Percentiles rank a stretch among this genome's conserved stretches.
These are phyloP conservation scores for Camellia sinensis DNA, from an alignment of 148 eudicot species.

Conservation along the genomic window DNA sequence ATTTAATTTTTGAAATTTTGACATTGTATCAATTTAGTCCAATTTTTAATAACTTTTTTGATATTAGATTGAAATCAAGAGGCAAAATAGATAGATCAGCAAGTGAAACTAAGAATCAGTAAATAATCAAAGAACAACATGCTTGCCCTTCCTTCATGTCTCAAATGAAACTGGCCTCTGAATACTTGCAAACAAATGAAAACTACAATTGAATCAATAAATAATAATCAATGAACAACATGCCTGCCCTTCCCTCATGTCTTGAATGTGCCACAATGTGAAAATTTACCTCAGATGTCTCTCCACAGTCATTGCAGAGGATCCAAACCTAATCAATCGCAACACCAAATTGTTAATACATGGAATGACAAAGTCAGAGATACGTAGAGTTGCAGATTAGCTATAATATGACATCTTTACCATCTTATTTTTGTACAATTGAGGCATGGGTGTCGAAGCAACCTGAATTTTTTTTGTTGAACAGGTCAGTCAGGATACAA, in stretches of 20 bases:
- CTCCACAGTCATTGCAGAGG: constrained; percentile 81
- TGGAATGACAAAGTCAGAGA: background rate
- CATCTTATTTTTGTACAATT: constrained; percentile 52
- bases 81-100: too few relatives aligned
- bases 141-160: too few relatives aligned
- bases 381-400: background rate
- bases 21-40: too few relatives aligned
- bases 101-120: too few relatives aligned
- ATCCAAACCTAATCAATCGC: constrained; percentile 50
- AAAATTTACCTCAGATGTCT: constrained; percentile 49
- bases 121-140: too few relatives aligned
- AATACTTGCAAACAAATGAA: background rate
- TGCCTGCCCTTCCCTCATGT: background rate
- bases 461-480: constrained; percentile 29
- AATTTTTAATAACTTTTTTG: too few relatives aligned
- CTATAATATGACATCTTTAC: constrained; percentile 27
- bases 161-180: too few relatives aligned
- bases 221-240: too few relatives aligned
- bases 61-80: too few relatives aligned
- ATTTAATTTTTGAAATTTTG: too few relatives aligned
- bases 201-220: background rate
- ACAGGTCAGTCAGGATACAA: background rate
- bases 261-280: constrained; percentile 48
- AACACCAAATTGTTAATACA: background rate
- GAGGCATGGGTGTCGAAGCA: constrained; percentile 57